Base-by-base conservation (phyloP, 176 grass and related monocot species). In the Oropetium thomaeum region DNA sequence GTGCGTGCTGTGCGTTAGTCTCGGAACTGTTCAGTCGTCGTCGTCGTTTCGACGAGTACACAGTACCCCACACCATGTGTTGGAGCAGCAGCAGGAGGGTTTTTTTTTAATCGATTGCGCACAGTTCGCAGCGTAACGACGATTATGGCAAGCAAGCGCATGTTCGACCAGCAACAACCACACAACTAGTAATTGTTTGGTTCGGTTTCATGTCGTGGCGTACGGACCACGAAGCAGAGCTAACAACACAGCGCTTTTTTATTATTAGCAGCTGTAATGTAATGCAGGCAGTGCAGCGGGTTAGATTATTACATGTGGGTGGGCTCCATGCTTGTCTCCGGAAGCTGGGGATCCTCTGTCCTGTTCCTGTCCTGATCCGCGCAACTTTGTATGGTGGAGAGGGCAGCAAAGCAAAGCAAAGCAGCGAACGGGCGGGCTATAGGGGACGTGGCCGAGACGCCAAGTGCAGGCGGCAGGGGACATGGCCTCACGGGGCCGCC, bases 231-330 rank as follows among this genome's bases (percentile, higher is more conserved):
- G 6, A 43, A 19, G 26, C 16, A 1, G 35, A 19, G n/a, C n/a
- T n/a, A n/a, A n/a, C n/a, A n/a, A n/a, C n/a, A n/a, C 8, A 12
- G 58, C 58, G 26, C 7, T 40, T 6, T n/a, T n/a, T n/a, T n/a
- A n/a, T n/a, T n/a, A n/a, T n/a, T n/a, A n/a, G n/a, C n/a, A n/a
- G n/a, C n/a, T n/a, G n/a, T n/a, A n/a, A n/a, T 3, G 22, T 14
- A 30, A 19, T 5, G 35, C 1, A n/a, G n/a, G n/a, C n/a, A n/a
- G n/a, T n/a, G n/a, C n/a, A 0, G 17, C 4, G 23, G 26, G 10
- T 39, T 61, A 33, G 53, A 66, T 44, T n/a, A n/a, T n/a, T 65
- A 58, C 66, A 62, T 40, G 47, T 70, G 78, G 65, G 53, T 23
- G 31, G 20, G 54, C 26, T 34, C 29, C 26, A 58, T 43, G 2